phyloP scores from a whole-genome alignment of 1,284 basidiomycete genomes.

The Sporisorium scitamineum region DNA sequence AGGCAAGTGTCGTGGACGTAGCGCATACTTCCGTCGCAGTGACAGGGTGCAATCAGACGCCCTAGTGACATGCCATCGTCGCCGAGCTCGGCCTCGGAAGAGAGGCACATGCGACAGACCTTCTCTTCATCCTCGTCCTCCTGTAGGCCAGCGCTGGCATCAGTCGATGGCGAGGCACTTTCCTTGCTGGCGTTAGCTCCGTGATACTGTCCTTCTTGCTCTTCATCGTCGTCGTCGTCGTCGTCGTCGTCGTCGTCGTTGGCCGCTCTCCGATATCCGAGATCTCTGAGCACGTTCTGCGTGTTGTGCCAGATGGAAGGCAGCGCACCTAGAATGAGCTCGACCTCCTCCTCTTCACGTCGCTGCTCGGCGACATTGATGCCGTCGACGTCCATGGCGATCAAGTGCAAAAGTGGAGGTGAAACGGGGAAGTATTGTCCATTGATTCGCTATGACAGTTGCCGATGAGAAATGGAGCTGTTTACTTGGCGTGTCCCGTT shows the following conservation, averaged over 20 bases:
- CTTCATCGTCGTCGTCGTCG: too few species aligned
- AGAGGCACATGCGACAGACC: constrained; percentile 49
- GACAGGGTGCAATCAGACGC: constrained; percentile 38
- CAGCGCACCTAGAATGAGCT: constrained; percentile 40
- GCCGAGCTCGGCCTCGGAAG: constrained; percentile 32
- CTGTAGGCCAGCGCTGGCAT: neutral
- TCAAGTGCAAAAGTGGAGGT: neutral
- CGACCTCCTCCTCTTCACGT: constrained; percentile 43
- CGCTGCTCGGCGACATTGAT: constrained; percentile 14
- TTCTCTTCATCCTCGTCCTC: constrained; percentile 30
- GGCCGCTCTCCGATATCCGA: constrained; percentile 22
- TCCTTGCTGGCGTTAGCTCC: neutral
- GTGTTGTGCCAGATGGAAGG: constrained; percentile 43
- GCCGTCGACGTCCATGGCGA: constrained; percentile 20
- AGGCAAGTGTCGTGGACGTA: constrained; percentile 47
- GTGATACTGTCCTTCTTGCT: constrained; percentile 10
- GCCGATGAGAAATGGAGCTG: neutral
- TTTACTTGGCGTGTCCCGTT: neutral
- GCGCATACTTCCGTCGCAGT: constrained; percentile 50
- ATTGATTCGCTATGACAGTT: neutral
- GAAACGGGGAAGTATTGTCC: neutral
- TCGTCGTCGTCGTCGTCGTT: neutral
- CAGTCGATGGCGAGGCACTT: neutral
- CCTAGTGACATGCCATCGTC: constrained; percentile 45
- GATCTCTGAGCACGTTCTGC: constrained; percentile 42